phyloP scores from a whole-genome alignment of 345 rosid genomes.

The Acer saccharum region DNA sequence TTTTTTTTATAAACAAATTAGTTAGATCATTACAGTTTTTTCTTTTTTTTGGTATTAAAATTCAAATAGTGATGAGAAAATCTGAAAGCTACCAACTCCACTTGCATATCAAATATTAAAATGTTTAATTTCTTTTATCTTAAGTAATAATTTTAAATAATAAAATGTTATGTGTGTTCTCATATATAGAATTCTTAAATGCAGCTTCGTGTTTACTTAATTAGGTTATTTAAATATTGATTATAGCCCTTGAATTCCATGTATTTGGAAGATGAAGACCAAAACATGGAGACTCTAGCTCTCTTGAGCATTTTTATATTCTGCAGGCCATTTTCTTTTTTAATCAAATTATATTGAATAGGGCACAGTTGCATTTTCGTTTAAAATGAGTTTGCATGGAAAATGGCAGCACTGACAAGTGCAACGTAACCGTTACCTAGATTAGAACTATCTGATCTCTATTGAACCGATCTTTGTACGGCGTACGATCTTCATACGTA shows the following conservation, averaged over 20 bases:
- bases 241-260: neutral
- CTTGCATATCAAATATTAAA: conserved; percentile 1
- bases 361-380: neutral
- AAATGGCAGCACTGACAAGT: conserved; percentile 25
- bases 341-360: neutral
- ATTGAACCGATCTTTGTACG: too few relatives aligned
- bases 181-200: neutral
- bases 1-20: neutral
- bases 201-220: conserved; percentile 1
- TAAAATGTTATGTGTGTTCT: neutral
- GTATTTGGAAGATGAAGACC: neutral
- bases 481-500: too few relatives aligned
- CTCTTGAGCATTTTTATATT: neutral
- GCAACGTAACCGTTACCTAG: neutral
- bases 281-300: neutral
- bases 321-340: conserved; percentile 20
- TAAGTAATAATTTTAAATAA: neutral
- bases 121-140: neutral
- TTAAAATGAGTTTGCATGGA: conserved; percentile 15
- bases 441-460: too few relatives aligned
- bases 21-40: neutral
- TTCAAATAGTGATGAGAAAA: neutral
- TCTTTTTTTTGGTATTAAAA: neutral
- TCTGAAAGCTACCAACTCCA: conserved; percentile 12
- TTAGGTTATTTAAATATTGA: neutral